Evolutionary conservation across 2,329 filamentous ascomycete species (phyloP), one percentile per base, ranked within the genome.

Genomic region (Fusarium continuum): DNA sequence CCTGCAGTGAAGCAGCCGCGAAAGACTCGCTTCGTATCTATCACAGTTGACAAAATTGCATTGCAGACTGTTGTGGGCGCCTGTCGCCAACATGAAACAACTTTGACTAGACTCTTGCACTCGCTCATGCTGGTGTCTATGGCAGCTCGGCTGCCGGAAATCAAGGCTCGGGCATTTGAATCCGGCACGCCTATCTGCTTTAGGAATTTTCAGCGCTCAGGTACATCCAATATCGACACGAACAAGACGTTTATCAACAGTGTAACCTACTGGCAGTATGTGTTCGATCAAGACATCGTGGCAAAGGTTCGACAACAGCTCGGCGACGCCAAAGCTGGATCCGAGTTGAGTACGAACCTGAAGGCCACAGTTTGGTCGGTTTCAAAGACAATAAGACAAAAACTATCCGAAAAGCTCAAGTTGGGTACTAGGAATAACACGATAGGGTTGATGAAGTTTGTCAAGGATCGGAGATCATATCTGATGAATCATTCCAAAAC

Each of bases 351-450:
- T 4, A 3, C 11, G 1, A 25, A 28, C 1, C 28, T 66, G 0
- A 25, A 51, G 2, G 39, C 44, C 5, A 43, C 36, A 1, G 55
- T 67, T 1, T 75, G 74, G 74, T 58, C 61, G 0, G 39, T 53
- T 2, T 57, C 72, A 0, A 43, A 23, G 6, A 55, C 65, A 0
- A 34, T 75, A 13, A 39, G 63, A n/a, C 32, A 43, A 3, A 50
- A 54, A 8, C 16, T 75, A 1, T 61, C 62, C 2, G 16, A 40
- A 16, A 71, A 69, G 5, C 32, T 68, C 7, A 64, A 65, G 20
- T 14, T n/a, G 2, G 52, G 57, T 0, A 40, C 48, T 0, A 65
- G 50, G 7, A 61, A 65, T 3, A 54, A 63, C 11, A 14, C 31
- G 1, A 5, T 65, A 2, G 62, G 62, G 0, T 36, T 65, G 1